Conservation (phyloP, 75 land plant species). For the Adiantum capillusveneris region DNA sequence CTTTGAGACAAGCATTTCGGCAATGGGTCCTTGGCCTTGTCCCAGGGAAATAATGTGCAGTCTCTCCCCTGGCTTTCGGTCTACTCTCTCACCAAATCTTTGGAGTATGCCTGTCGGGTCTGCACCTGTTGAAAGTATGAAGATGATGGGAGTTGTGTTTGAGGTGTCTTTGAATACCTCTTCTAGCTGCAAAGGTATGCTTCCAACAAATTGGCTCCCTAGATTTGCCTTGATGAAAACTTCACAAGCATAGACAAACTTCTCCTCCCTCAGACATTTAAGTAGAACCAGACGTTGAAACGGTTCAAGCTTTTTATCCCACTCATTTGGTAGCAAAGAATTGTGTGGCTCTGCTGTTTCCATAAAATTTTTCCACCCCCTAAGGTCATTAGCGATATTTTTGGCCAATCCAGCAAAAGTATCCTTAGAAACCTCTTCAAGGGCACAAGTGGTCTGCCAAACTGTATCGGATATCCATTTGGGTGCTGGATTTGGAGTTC, state of each 20-base stretch:
- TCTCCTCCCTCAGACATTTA: conserved; percentile 23
- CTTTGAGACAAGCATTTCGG: conserved; percentile 27
- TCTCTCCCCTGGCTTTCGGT: conserved; percentile 21
- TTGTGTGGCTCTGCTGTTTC: conserved; percentile 15
- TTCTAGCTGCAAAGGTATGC: conserved; percentile 20
- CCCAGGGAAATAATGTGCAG: conserved; percentile 34
- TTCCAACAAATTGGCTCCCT: conserved; percentile 23
- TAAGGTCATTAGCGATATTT: background rate
- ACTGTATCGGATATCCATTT: conserved; percentile 11
- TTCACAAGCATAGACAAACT: conserved; percentile 19
- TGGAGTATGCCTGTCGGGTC: conserved; percentile 35
- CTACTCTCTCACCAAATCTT: conserved; percentile 29
- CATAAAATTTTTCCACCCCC: conserved; percentile 17
- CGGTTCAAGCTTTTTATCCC: conserved; percentile 2
- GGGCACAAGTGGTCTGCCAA: conserved; percentile 10
- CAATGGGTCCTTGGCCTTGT: conserved; percentile 37
- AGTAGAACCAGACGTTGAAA: conserved; percentile 21
- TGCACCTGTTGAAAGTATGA: conserved; percentile 29
- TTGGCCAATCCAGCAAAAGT: conserved; percentile 10
- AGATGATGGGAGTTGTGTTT: conserved; percentile 24
- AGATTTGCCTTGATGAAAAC: conserved; percentile 14
- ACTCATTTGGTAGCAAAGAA: conserved; percentile 6
- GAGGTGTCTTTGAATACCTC: conserved; percentile 28
- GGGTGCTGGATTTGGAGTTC: conserved; percentile 13
- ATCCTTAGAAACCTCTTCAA: conserved; percentile 17